These are phyloP conservation scores for Fennellomyces sp. DNA, from an alignment of 371 early-diverging fungal species.

Conservation along the genomic window DNA sequence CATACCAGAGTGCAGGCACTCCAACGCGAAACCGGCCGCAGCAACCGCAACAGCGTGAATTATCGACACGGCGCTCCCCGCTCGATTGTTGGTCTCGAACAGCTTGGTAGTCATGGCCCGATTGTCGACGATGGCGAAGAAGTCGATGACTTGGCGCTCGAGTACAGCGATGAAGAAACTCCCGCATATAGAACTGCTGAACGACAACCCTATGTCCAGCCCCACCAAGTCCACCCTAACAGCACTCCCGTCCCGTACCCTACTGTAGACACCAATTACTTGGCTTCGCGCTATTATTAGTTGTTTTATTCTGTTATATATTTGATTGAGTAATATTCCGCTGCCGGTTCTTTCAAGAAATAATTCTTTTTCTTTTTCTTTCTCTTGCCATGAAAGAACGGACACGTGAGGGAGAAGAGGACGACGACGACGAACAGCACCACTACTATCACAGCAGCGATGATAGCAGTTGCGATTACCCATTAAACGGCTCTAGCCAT, in stretches of 20 bases:
- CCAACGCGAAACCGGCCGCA: slow-evolving; percentile 42
- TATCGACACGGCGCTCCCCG: slow-evolving; percentile 55
- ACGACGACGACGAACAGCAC: not conserved
- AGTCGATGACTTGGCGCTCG: slow-evolving; percentile 6
- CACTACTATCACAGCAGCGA: not conserved
- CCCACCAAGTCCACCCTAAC: not conserved
- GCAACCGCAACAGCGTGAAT: slow-evolving; percentile 55
- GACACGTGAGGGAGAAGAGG: not conserved
- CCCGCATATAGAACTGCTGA: slow-evolving; percentile 1
- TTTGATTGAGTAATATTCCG: not conserved
- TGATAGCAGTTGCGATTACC: not conserved
- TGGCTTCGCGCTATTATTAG: not conserved
- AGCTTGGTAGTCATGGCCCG: slow-evolving; percentile 28
- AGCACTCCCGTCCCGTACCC: not conserved
- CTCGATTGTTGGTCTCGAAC: slow-evolving; percentile 53
- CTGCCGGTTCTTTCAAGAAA: not conserved
- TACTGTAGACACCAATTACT: not conserved
- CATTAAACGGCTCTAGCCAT: not conserved
- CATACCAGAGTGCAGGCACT: slow-evolving; percentile 12
- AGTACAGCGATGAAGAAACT: not conserved
- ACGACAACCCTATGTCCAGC: slow-evolving; percentile 8
- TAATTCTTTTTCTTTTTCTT: not conserved
- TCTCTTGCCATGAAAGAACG: not conserved
- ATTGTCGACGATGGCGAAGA: slow-evolving; percentile 2
- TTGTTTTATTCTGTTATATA: not conserved